Evolutionary conservation across 768 basidiomycete species (phyloP), one percentile per base, ranked within the genome.

Genomic region (Phallus indusiatus): DNA sequence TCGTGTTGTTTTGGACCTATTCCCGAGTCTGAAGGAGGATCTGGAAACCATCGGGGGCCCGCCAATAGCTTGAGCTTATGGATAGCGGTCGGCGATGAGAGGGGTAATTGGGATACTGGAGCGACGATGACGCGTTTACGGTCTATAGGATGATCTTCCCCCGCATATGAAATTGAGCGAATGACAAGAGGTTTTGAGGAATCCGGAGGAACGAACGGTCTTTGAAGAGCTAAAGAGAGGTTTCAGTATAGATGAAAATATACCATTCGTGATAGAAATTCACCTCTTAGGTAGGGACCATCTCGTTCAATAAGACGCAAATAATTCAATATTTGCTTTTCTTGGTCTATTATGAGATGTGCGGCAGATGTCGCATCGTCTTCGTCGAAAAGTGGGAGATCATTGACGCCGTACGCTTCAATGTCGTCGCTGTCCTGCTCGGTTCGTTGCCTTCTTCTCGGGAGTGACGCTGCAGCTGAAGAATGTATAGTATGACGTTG

Each of bases 21-120:
- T 1, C 91, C 90, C 35, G 84, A 79, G 63, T 90, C 84, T 16
- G 78, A 72, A 2, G 88, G 89, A 21, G 88, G 83, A 35, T 81
- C 76, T 16, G 82, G 83, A 7, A 85, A 81, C 93, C 92, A 98
- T 59, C 95, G 77, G 22, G 88, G 75, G 12, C 94, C 95, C 17
- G 95, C 90, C 37, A 99, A 77, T 2, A 98, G 77, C 68, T 92
- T 90, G 67, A 94, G 75, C 70, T 88, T 91, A 72, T 95, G 90
- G 10, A 85, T 70, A 6, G 91, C 88, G 20, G 73, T 71, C n/a
- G 81, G 75, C 54, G 76, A 69, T 46, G 73, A 75, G 64, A 97
- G 73, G 0, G 90, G 85, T 47, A 97, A 77, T 12, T 78, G 71
- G 60, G 88, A 78, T 37, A 97, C 82, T 14, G 91, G 81, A 12